Evolutionary conservation across 2,329 filamentous ascomycete genomes (phyloP).

Genomic region (Phaeosphaeriaceae sp.): DNA sequence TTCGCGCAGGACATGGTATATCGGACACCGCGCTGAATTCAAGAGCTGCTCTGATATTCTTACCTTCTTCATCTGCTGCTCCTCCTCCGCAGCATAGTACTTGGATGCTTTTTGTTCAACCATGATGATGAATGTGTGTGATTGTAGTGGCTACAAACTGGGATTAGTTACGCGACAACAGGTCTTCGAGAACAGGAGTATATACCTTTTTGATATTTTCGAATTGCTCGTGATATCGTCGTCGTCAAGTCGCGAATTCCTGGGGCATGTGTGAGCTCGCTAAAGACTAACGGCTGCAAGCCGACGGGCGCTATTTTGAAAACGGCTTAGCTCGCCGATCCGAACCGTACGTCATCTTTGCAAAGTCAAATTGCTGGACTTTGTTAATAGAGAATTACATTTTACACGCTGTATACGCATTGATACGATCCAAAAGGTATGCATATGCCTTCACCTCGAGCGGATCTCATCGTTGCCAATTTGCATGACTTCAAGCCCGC

Average conservation of each 20-base stretch:
- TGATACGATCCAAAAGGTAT: no score
- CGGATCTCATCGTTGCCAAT: background rate
- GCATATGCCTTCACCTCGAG: no score
- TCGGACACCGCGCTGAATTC: no score
- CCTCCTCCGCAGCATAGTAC: constrained; percentile 97
- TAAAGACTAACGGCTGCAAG: constrained; percentile 23
- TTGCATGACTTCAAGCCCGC: background rate
- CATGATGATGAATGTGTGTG: constrained; percentile 27
- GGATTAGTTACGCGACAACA: background rate
- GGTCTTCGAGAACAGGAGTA: background rate
- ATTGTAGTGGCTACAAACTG: background rate
- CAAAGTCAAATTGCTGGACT: background rate
- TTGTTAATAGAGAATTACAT: no score
- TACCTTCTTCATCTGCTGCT: constrained; percentile 90
- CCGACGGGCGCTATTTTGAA: background rate
- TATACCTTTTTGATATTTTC: constrained; percentile 4
- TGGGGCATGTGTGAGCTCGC: constrained; percentile 27
- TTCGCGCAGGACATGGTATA: no score
- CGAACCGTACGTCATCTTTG: background rate
- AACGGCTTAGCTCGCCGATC: background rate
- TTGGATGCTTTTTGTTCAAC: constrained; percentile 82
- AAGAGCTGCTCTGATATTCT: no score
- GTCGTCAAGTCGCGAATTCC: constrained; percentile 29
- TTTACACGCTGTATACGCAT: no score
- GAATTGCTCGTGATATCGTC: constrained; percentile 13